Conservation (phyloP, 1,139 yeast genomes). For the Kodamaea plutei region DNA sequence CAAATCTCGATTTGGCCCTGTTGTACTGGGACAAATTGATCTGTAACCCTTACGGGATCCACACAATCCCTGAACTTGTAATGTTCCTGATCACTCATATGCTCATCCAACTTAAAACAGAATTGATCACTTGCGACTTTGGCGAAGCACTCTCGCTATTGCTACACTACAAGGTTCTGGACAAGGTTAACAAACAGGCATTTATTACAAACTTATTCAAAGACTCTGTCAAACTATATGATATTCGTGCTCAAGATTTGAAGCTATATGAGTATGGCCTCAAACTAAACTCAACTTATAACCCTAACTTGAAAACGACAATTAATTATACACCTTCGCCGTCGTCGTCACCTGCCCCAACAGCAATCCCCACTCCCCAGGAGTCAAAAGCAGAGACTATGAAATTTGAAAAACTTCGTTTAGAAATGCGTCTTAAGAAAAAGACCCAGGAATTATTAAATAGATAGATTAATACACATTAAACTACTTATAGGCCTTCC, state of each 20-base stretch:
- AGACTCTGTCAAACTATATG: slow-evolving; percentile 30
- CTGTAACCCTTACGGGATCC: slow-evolving; percentile 20
- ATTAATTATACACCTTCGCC: slow-evolving; percentile 31
- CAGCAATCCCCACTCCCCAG: slow-evolving; percentile 12
- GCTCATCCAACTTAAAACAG: slow-evolving; percentile 47
- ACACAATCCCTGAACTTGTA: slow-evolving; percentile 36
- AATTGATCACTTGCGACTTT: slow-evolving; percentile 52
- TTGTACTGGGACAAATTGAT: slow-evolving; percentile 58
- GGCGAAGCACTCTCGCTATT: slow-evolving; percentile 58
- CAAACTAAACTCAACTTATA: slow-evolving; percentile 31
- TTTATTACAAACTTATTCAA: slow-evolving; percentile 26
- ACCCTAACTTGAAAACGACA: slow-evolving; percentile 34
- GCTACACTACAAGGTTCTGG: slow-evolving; percentile 47
- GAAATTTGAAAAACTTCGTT: slow-evolving; percentile 40
- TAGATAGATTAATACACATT: no score
- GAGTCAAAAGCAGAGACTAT: slow-evolving; percentile 29
- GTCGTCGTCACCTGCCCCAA: slow-evolving; percentile 19
- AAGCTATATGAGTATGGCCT: slow-evolving; percentile 40
- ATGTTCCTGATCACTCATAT: slow-evolving; percentile 50
- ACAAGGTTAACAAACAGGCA: slow-evolving; percentile 11
- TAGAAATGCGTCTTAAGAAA: slow-evolving; percentile 45
- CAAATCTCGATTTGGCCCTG: slow-evolving; percentile 35
- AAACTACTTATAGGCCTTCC: no score
- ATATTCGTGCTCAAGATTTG: slow-evolving; percentile 29
- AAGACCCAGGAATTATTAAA: slow-evolving; percentile 41